Evolutionary conservation across 352 stramenopile species (phyloP).

Genomic region (Phytophthora hybrid): DNA sequence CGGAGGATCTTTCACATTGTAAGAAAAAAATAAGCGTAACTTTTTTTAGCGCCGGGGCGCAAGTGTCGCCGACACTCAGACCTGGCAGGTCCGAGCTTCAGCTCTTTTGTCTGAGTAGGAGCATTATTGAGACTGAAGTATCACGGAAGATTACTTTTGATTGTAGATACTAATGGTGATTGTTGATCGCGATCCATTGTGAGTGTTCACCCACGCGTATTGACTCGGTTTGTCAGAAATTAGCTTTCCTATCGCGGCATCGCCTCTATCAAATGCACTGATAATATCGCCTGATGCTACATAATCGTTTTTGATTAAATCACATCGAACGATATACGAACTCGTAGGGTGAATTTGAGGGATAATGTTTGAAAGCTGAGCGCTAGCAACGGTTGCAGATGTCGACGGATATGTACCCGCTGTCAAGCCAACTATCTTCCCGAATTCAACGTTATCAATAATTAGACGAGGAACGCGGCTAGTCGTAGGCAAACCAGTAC

Average conservation of each 20-base stretch:
- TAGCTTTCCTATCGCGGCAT: slow-evolving; percentile 17
- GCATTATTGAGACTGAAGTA: slow-evolving; percentile 9
- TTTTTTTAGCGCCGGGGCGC: no score
- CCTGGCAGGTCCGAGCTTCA: no score
- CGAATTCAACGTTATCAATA: slow-evolving; percentile 28
- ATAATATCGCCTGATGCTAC: slow-evolving; percentile 26
- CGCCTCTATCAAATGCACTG: slow-evolving; percentile 12
- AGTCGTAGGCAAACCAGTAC: slow-evolving; percentile 22
- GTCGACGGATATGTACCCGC: slow-evolving; percentile 16
- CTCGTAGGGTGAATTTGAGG: slow-evolving; percentile 15
- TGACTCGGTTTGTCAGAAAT: slow-evolving; percentile 18
- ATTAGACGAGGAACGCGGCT: slow-evolving; percentile 13
- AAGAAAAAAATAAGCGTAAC: slow-evolving; percentile 6
- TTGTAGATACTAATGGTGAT: slow-evolving; percentile 23
- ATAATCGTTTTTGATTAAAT: slow-evolving; percentile 34
- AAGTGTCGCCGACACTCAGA: no score
- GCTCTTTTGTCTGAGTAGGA: slow-evolving; percentile 17
- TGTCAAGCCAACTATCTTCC: slow-evolving; percentile 13
- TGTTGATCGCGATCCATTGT: slow-evolving; percentile 13
- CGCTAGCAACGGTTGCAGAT: slow-evolving; percentile 7
- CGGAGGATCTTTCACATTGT: slow-evolving; percentile 12
- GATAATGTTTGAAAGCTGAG: not conserved
- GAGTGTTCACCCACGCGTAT: slow-evolving; percentile 21
- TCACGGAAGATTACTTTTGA: slow-evolving; percentile 16
- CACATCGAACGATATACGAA: slow-evolving; percentile 27